Percentiles rank a stretch among this genome's conserved stretches.
Evolutionary conservation across 2,329 filamentous ascomycete genomes (phyloP).

Genomic region (Fusarium penzigii): DNA sequence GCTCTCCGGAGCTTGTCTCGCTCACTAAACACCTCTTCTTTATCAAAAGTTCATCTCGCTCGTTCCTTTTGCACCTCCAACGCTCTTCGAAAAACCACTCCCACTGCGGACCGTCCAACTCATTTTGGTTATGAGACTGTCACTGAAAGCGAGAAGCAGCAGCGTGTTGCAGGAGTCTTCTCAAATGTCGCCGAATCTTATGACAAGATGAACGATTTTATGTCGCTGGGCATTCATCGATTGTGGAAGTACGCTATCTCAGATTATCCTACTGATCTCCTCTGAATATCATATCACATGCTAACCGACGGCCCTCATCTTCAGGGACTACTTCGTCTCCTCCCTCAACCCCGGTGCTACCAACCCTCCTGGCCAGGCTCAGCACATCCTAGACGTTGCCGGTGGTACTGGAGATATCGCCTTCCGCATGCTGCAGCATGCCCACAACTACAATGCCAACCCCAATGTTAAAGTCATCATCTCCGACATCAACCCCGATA

Average conservation of each 20-base stretch:
- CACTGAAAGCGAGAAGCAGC: constrained; percentile 73
- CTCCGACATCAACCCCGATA: constrained; percentile 92
- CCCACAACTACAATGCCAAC: constrained; percentile 76
- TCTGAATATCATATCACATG: background rate
- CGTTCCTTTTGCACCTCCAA: constrained; percentile 34
- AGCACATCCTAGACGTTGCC: constrained; percentile 90
- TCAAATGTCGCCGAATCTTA: constrained; percentile 93
- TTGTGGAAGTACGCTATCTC: constrained; percentile 72
- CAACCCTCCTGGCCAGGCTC: constrained; percentile 45
- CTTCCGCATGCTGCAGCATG: constrained; percentile 91
- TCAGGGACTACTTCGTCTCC: constrained; percentile 85
- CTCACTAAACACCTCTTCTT: constrained; percentile 19
- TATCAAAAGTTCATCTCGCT: constrained; percentile 4
- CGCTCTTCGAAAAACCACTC: constrained; percentile 26
- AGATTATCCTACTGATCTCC: background rate
- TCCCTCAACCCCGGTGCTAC: constrained; percentile 79
- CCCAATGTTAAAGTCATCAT: constrained; percentile 82
- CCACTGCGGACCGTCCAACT: constrained; percentile 60
- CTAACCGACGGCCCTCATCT: constrained; percentile 11
- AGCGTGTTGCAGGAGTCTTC: constrained; percentile 81
- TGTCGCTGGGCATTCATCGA: constrained; percentile 96
- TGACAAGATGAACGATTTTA: constrained; percentile 98
- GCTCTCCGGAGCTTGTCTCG: constrained; percentile 31
- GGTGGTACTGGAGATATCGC: constrained; percentile 98
- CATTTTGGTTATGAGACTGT: constrained; percentile 92